Evolutionary conservation across 2,329 filamentous ascomycete species (phyloP), one percentile per base, ranked within the genome.

Genomic region (Trichoderma oligosporum): DNA sequence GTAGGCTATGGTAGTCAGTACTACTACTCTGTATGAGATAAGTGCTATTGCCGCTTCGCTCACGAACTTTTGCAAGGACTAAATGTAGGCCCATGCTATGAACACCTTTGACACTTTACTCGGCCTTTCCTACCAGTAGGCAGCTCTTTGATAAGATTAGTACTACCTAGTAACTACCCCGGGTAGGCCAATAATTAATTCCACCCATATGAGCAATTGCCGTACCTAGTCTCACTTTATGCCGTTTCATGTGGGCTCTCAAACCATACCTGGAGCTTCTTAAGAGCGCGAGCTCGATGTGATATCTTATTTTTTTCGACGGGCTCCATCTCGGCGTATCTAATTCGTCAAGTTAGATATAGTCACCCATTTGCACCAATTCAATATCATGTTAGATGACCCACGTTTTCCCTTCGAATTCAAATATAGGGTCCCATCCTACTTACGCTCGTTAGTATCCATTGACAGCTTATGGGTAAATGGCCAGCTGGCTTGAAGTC

Each of bases 391-490:
- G n/a, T n/a, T 4, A 22, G 11, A 16, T 24, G 39, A 73, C 81
- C 68, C 71, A 84, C 76, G 94, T 99, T 74, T 90, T 78, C 39
- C 92, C 92, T 62, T 95, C 82, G 65, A 95, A 93, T 75, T 99
- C 94, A 67, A 99, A 99, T 62, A 96, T 87, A 2, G 94, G 85
- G 72, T 99, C 94, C 94, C 94, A 99, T 44, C 93, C 92, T 96
- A 8, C 11, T 25, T 35, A 14, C 4, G 20, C 22, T 18, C 18
- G 18, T 56, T 44, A 36, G 31, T 4, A 57, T 57, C 39, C 4
- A 1, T 22, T 51, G 7, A 33, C 16, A 11, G 22, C 16, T 22
- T 8, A 7, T 16, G 4, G 22, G 12, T n/a, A 25, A 35, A 18
- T n/a, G 33, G 14, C 29, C 18, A 20, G 25, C 25, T n/a, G n/a